phyloP scores from a whole-genome alignment of 2,329 filamentous ascomycete species.

The Hymenoscyphus occultus region DNA sequence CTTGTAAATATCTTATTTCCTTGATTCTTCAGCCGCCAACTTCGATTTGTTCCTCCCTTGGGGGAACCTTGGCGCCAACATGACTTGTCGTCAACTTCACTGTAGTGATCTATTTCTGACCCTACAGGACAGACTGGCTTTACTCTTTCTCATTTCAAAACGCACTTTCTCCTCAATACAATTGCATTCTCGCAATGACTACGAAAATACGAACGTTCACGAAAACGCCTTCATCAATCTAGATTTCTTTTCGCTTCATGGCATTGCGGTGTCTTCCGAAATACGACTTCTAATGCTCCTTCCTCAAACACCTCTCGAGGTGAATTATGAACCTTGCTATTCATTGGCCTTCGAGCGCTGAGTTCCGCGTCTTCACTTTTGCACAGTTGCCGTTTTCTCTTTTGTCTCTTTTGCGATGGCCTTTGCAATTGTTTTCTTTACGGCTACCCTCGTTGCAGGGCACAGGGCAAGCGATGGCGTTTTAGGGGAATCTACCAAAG shows the following conservation, averaged over 20 bases:
- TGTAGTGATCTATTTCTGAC: neutral
- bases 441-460: conserved; percentile 4
- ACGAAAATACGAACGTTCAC: neutral
- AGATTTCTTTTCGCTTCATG: conserved; percentile 1
- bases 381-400: neutral
- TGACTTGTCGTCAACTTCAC: neutral
- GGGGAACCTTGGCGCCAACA: neutral
- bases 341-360: neutral
- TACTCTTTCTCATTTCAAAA: neutral
- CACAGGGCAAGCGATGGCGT: conserved; percentile 5
- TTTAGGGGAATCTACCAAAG: neutral
- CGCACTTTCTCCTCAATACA: neutral
- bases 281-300: neutral
- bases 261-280: neutral
- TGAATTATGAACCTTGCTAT: neutral
- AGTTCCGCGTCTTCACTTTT: neutral
- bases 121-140: neutral
- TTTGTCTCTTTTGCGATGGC: neutral
- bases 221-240: neutral
- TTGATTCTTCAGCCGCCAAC: neutral
- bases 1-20: conserved; percentile 1
- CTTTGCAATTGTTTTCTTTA: neutral
- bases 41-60: neutral
- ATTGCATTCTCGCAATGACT: neutral
- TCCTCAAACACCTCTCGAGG: neutral